Evolutionary conservation across 2,329 filamentous ascomycete species (phyloP).

Genomic region (Pseudocercospora musae): DNA sequence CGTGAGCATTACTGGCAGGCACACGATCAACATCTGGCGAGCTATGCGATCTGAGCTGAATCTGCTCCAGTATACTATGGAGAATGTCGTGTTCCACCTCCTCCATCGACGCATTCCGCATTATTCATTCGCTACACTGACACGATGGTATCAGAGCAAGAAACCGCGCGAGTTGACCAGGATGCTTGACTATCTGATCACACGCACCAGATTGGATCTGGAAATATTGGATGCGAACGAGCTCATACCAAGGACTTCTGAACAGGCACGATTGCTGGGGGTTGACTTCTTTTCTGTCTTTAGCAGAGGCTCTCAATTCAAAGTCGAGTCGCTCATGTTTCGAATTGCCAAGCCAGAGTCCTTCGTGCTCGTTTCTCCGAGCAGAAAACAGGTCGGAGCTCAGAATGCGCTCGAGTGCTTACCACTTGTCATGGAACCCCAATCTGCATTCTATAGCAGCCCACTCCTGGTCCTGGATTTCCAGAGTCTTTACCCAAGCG

Average conservation of each 20-base stretch:
- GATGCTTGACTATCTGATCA: conserved; percentile 73
- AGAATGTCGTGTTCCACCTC: conserved; percentile 90
- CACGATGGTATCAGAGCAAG: conserved; percentile 72
- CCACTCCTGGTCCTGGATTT: conserved; percentile 92
- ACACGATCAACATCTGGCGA: conserved; percentile 96
- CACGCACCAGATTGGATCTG: conserved; percentile 75
- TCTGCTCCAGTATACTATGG: conserved; percentile 90
- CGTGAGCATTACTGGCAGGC: conserved; percentile 85
- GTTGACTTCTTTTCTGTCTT: conserved; percentile 98
- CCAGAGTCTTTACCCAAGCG: conserved; percentile 90
- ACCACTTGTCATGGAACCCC: conserved; percentile 94
- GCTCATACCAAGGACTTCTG: conserved; percentile 80
- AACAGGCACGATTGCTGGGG: conserved; percentile 87
- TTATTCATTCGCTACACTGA: conserved; percentile 75
- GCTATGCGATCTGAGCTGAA: conserved; percentile 93
- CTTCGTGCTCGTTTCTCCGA: conserved; percentile 85
- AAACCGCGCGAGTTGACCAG: conserved; percentile 68
- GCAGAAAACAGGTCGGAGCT: conserved; percentile 82
- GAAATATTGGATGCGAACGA: conserved; percentile 90
- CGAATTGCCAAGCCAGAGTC: conserved; percentile 96
- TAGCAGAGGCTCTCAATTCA: conserved; percentile 92
- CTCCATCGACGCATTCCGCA: conserved; percentile 85
- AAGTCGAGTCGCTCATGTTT: conserved; percentile 98
- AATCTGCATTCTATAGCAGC: conserved; percentile 88
- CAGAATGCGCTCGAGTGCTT: conserved; percentile 95